phyloP scores from a whole-genome alignment of 2,329 filamentous ascomycete species.

The Paracamarosporium sp. region DNA sequence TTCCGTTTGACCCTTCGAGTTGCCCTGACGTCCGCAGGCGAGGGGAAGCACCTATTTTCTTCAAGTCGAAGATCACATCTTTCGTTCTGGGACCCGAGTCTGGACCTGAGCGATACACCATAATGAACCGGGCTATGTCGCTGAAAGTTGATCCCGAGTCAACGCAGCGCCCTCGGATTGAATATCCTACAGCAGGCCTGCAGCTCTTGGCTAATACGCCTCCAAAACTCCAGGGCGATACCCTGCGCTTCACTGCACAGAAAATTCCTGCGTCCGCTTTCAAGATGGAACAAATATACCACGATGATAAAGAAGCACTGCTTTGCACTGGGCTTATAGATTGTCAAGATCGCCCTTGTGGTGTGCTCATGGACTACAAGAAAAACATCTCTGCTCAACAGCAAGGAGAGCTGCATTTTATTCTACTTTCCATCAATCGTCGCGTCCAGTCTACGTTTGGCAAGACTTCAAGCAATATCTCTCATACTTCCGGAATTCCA shows the following conservation, averaged over 20 bases:
- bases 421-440: constrained; percentile 36
- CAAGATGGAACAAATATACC: constrained; percentile 30
- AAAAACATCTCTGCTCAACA: constrained; percentile 22
- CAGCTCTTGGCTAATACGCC: constrained; percentile 26
- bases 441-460: constrained; percentile 23
- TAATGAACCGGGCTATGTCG: constrained; percentile 24
- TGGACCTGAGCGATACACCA: constrained; percentile 26
- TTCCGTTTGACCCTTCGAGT: constrained; percentile 42
- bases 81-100: constrained; percentile 31
- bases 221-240: constrained; percentile 23
- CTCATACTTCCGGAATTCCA: constrained; percentile 41
- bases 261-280: constrained; percentile 36
- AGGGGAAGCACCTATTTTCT: constrained; percentile 25
- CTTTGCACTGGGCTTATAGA: constrained; percentile 35
- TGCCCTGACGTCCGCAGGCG: constrained; percentile 33
- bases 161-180: constrained; percentile 21
- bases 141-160: not conserved
- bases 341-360: constrained; percentile 28
- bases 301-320: constrained; percentile 17
- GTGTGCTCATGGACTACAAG: constrained; percentile 41
- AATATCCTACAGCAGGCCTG: constrained; percentile 33
- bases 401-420: constrained; percentile 32
- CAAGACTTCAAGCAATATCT: constrained; percentile 21
- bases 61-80: constrained; percentile 37
- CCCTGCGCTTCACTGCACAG: constrained; percentile 32